A percentile compares a stretch with the other conserved stretches of the same genome.
Evolutionary conservation across 192 early-diverging fungal species (phyloP).

Genomic region (Mycoemilia scoparia): DNA sequence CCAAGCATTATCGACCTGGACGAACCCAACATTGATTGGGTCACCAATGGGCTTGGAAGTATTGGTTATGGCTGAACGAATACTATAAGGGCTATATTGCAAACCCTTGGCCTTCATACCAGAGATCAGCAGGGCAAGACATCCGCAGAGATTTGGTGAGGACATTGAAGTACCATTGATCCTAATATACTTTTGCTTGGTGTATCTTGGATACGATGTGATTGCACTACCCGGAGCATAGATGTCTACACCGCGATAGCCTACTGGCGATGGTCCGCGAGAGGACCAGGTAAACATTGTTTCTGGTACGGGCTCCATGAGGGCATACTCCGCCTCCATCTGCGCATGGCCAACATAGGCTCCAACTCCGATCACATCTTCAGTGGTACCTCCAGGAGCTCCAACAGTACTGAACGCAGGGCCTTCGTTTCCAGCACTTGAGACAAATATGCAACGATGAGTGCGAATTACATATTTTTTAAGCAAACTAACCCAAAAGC

Average conservation of each 20-base stretch:
- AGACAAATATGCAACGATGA: slow-evolving; percentile 66
- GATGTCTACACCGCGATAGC: slow-evolving; percentile 60
- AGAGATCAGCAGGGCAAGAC: slow-evolving; percentile 66
- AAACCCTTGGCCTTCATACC: slow-evolving; percentile 55
- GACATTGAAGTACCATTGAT: slow-evolving; percentile 96
- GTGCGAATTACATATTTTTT: slow-evolving; percentile 69
- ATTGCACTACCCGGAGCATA: slow-evolving; percentile 86
- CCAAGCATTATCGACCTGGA: slow-evolving; percentile 81
- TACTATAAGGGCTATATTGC: slow-evolving; percentile 62
- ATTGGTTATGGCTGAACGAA: slow-evolving; percentile 57
- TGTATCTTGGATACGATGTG: slow-evolving; percentile 74
- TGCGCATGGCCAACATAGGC: slow-evolving; percentile 72
- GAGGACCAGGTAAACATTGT: slow-evolving; percentile 76
- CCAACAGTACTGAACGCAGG: slow-evolving; percentile 71
- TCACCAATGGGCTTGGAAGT: slow-evolving; percentile 66
- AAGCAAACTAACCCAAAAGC: slow-evolving; percentile 68
- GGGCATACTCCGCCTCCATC: slow-evolving; percentile 70
- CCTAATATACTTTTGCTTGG: slow-evolving; percentile 41
- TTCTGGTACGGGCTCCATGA: slow-evolving; percentile 63
- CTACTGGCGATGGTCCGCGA: slow-evolving; percentile 72
- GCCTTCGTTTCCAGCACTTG: slow-evolving; percentile 82
- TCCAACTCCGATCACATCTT: slow-evolving; percentile 74
- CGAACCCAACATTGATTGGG: slow-evolving; percentile 49
- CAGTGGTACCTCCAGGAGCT: slow-evolving; percentile 60
- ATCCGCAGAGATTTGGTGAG: slow-evolving; percentile 79